Conservation (phyloP, 352 stramenopile species). For the Plasmopara viticola region DNA sequence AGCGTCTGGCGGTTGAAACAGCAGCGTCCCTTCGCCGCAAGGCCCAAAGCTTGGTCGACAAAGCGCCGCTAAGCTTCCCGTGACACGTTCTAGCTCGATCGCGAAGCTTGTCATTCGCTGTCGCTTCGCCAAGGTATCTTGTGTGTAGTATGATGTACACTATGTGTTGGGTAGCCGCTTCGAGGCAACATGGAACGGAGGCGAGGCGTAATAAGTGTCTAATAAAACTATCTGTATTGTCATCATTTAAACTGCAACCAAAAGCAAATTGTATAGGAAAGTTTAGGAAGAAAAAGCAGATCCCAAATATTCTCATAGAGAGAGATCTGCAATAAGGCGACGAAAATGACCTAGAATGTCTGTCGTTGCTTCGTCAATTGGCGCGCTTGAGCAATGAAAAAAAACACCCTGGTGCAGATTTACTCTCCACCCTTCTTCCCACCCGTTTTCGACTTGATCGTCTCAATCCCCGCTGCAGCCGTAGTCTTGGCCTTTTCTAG, state of each 20-base stretch:
- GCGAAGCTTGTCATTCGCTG: constrained; percentile 12
- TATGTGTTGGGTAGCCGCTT: no score
- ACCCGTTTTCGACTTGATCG: constrained; percentile 71
- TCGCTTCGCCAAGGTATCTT: constrained; percentile 20
- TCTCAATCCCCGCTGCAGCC: constrained; percentile 57
- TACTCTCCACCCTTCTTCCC: constrained; percentile 56
- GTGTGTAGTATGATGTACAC: neutral
- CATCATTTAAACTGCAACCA: constrained; percentile 19
- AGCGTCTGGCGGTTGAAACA: constrained; percentile 53
- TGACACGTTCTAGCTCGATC: constrained; percentile 6
- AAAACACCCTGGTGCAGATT: constrained; percentile 5
- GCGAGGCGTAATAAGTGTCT: constrained; percentile 5
- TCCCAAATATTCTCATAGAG: constrained; percentile 3
- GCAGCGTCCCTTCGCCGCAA: constrained; percentile 38
- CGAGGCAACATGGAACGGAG: neutral
- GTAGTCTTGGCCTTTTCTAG: constrained; percentile 80
- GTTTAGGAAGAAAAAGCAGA: constrained; percentile 3
- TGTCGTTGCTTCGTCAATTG: constrained; percentile 7
- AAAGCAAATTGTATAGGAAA: constrained; percentile 8
- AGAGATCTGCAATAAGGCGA: constrained; percentile 1
- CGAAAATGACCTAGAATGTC: no score
- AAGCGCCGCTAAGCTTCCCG: constrained; percentile 26
- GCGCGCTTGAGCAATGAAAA: constrained; percentile 4
- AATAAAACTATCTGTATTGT: constrained; percentile 30
- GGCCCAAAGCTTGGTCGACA: constrained; percentile 43